These are phyloP conservation scores for Trichomonascaceae sp. DNA, from an alignment of 1,139 yeast genomes.

Conservation along the genomic window DNA sequence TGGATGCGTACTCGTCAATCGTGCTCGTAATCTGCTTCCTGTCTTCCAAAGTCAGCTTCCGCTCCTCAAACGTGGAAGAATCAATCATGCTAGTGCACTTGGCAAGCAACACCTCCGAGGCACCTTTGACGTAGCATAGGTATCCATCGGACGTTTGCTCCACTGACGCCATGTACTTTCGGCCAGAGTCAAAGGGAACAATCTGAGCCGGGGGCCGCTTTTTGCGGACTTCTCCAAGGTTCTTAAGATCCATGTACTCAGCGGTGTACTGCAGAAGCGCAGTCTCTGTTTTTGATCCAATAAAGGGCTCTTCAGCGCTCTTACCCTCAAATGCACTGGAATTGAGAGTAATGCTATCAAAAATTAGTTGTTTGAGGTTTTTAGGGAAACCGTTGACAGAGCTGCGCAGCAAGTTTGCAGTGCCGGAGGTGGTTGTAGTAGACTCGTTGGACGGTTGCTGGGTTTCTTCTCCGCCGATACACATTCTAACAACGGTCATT, in stretches of 20 bases:
- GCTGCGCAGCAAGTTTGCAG: conserved; percentile 15
- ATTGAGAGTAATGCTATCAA: conserved; percentile 58
- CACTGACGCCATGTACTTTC: conserved; percentile 87
- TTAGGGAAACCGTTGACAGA: conserved; percentile 23
- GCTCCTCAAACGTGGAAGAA: conserved; percentile 19
- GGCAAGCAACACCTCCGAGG: conserved; percentile 73
- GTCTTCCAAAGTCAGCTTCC: conserved; percentile 24
- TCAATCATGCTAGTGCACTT: conserved; percentile 32
- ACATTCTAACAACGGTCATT: conserved; percentile 59
- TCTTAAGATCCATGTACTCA: conserved; percentile 36
- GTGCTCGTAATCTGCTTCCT: conserved; percentile 26
- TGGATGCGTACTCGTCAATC: conserved; percentile 55
- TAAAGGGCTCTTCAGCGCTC: conserved; percentile 33
- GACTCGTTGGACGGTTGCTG: neutral
- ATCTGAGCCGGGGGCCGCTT: conserved; percentile 43
- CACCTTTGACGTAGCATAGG: conserved; percentile 76
- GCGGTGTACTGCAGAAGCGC: conserved; percentile 67
- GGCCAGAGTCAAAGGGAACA: conserved; percentile 82
- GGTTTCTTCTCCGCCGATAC: neutral
- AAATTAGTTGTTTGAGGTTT: conserved; percentile 29
- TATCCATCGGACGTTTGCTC: conserved; percentile 33
- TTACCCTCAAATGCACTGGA: conserved; percentile 79
- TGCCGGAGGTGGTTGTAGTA: conserved; percentile 7
- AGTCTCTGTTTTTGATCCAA: conserved; percentile 92
- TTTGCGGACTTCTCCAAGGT: conserved; percentile 29